Evolutionary conservation across 306 rosid genomes (phyloP).

Genomic region (Fagus sylvatica): DNA sequence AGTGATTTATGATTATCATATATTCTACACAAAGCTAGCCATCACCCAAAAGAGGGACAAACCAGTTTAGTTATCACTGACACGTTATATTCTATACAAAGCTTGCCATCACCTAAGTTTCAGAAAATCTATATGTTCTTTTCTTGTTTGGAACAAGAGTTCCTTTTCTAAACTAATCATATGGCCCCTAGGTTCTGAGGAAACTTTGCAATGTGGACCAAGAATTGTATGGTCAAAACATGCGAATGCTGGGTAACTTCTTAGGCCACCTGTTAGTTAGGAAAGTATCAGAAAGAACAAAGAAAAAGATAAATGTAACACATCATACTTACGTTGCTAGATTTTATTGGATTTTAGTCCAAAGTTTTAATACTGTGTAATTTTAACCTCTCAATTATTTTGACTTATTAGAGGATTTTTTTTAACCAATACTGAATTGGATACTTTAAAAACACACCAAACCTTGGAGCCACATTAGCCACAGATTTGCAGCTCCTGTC

Average conservation of each 20-base stretch:
- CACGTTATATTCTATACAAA: no score
- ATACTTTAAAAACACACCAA: neutral
- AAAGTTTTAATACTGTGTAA: neutral
- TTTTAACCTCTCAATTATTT: neutral
- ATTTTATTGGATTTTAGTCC: neutral
- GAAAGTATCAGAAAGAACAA: neutral
- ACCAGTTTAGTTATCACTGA: neutral
- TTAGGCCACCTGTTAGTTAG: neutral
- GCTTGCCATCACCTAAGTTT: neutral
- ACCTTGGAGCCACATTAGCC: neutral
- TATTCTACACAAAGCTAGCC: neutral
- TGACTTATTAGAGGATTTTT: neutral
- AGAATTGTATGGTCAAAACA: no score
- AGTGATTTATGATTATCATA: neutral
- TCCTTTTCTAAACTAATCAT: neutral
- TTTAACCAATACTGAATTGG: neutral
- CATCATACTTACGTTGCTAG: neutral
- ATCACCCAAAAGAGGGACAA: neutral
- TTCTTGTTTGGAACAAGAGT: neutral
- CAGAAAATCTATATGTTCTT: neutral
- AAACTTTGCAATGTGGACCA: no score
- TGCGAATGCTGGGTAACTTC: neutral
- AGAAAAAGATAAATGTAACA: neutral
- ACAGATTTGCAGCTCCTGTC: neutral
- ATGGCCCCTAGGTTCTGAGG: neutral